Evolutionary conservation across 768 basidiomycete species (phyloP), one percentile per base, ranked within the genome.

Genomic region (Collybiopsis luxurians): DNA sequence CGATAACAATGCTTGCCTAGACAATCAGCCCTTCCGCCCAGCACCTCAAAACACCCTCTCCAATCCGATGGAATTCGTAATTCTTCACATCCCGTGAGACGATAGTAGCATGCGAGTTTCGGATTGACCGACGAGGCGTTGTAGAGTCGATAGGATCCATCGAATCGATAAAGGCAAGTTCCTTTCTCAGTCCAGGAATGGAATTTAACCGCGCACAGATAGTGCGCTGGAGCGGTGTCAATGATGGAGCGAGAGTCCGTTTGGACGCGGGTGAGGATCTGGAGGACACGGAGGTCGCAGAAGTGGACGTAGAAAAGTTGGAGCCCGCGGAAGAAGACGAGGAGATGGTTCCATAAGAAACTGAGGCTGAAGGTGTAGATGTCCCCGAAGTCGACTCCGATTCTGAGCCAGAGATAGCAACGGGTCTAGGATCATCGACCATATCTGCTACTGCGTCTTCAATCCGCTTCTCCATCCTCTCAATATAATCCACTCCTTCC

Each of bases 71-170:
- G 26, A 65, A 62, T 50, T 69, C 62, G 62, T 78, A 80, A 36
- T 66, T 61, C 61, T 75, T 66, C 59, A 74, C 57, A 44, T 82
- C 79, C 34, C 82, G 66, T 53, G 72, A 75, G n/a, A 84, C 67
- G 49, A 94, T 87, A 55, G 82, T 74, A 4, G 79, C 89, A 70
- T 94, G 91, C 28, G 89, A 73, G 63, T 92, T 92, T 38, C 71
- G 66, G n/a, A 85, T 76, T 2, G 47, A n/a, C 13, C 31, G 31
- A 6, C 31, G 31, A 34, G 13, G 31, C 50, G 19, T 39, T 9
- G 40, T 17, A 42, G 19, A 42, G n/a, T 15, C 13, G n/a, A 21
- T 21, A 15, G 40, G 40, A 42, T 42, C 6, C 67, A 26, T 13
- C 15, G 36, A 69, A 21, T 76, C 71, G 61, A 92, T 85, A 65